These are phyloP conservation scores for Aspergillus sp. DNA, from an alignment of 2,329 filamentous ascomycete species.

Conservation along the genomic window DNA sequence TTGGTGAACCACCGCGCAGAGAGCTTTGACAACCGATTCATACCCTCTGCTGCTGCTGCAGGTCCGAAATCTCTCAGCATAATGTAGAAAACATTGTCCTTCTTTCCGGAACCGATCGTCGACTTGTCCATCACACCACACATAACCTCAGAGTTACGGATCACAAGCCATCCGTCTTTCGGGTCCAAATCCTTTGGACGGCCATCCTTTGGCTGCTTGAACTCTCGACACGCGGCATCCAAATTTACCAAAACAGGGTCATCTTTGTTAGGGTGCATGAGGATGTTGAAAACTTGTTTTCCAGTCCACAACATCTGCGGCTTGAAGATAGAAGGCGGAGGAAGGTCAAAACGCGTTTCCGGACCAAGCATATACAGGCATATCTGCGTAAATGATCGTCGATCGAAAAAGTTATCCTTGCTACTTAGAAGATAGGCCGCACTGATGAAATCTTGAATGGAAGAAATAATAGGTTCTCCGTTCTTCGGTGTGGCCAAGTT, in stretches of 20 bases:
- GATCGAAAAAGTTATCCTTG: conserved; percentile 90
- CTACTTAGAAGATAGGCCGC: conserved; percentile 85
- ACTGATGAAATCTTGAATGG: conserved; percentile 99
- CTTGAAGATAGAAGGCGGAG: conserved; percentile 79
- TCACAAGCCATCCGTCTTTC: conserved; percentile 85
- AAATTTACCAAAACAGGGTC: conserved; percentile 82
- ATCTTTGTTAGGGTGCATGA: conserved; percentile 84
- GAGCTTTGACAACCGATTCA: conserved; percentile 89
- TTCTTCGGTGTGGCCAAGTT: conserved; percentile 96
- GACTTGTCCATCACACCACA: conserved; percentile 97
- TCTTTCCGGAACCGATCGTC: conserved; percentile 94
- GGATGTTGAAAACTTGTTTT: conserved; percentile 89
- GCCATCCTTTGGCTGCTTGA: conserved; percentile 36
- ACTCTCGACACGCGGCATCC: conserved; percentile 86
- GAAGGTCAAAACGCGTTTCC: conserved; percentile 72
- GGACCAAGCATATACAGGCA: conserved; percentile 92
- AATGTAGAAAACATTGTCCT: conserved; percentile 95
- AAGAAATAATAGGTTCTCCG: conserved; percentile 94
- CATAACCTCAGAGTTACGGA: conserved; percentile 96
- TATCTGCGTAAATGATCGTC: conserved; percentile 81
- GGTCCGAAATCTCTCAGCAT: conserved; percentile 93
- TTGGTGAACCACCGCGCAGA: conserved; percentile 86
- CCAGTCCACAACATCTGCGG: conserved; percentile 90
- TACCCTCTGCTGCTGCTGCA: conserved; percentile 79
- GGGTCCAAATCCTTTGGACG: conserved; percentile 61